Percentiles rank a stretch among this genome's conserved stretches.
phyloP scores from a whole-genome alignment of 2,329 filamentous ascomycete species.

The Blumeria hordei region DNA sequence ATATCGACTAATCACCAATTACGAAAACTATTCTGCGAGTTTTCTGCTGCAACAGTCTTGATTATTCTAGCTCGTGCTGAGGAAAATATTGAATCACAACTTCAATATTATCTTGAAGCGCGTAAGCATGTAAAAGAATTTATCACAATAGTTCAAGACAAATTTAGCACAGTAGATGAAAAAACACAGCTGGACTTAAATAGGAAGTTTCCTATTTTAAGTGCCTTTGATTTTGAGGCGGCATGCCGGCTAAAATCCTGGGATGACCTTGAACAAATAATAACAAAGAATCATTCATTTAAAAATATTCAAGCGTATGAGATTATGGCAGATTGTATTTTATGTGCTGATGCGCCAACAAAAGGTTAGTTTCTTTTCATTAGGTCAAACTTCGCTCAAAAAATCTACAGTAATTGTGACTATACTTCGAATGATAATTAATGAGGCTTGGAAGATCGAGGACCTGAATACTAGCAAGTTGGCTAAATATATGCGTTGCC shows the following conservation, averaged over 20 bases:
- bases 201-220: slow-evolving; percentile 37
- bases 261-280: slow-evolving; percentile 36
- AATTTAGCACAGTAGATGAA: slow-evolving; percentile 19
- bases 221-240: slow-evolving; percentile 62
- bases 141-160: slow-evolving; percentile 21
- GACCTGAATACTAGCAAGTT: slow-evolving; percentile 32
- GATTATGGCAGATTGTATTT: slow-evolving; percentile 39
- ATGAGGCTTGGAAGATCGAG: slow-evolving; percentile 35
- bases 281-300: slow-evolving; percentile 25
- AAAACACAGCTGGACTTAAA: slow-evolving; percentile 26
- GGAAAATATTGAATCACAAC: slow-evolving; percentile 24
- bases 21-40: slow-evolving; percentile 45
- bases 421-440: slow-evolving; percentile 42
- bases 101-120: slow-evolving; percentile 36
- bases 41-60: slow-evolving; percentile 31
- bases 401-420: slow-evolving; percentile 11
- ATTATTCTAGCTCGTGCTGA: slow-evolving; percentile 27
- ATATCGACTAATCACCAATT: slow-evolving; percentile 25
- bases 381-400: too few species aligned
- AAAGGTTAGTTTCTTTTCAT: slow-evolving; percentile 19
- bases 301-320: slow-evolving; percentile 26
- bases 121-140: slow-evolving; percentile 37
- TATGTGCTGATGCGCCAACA: slow-evolving; percentile 27
- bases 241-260: slow-evolving; percentile 40
- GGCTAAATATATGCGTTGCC: slow-evolving; percentile 53